Conservation (phyloP, 495 filamentous ascomycete genomes). For the Aspergillus diversus region DNA sequence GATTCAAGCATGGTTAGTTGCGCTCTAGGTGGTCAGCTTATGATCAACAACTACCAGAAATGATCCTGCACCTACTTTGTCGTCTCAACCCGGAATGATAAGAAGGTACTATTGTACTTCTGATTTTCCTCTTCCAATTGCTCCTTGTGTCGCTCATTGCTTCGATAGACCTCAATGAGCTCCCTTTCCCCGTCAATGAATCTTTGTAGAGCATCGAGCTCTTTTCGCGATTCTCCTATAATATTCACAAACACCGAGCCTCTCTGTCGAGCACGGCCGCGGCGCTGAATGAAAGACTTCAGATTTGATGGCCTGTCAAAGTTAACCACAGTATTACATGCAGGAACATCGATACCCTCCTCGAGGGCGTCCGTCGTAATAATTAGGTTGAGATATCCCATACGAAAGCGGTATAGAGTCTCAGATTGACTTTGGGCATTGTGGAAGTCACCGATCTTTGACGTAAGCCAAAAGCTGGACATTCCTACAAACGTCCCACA, state of each 20-base stretch:
- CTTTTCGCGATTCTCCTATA: background rate
- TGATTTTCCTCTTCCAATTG: background rate
- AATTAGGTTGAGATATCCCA: background rate
- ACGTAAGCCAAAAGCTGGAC: background rate
- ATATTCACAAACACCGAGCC: background rate
- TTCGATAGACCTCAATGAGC: background rate
- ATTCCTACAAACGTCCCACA: background rate
- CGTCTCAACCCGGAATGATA: background rate
- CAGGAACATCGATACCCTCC: background rate
- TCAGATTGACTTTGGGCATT: background rate
- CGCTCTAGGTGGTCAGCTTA: background rate
- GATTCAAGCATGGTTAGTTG: background rate
- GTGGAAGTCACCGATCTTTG: background rate
- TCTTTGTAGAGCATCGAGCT: background rate
- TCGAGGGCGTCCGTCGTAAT: background rate
- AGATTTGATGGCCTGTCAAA: background rate
- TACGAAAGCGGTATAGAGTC: background rate
- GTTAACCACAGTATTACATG: background rate
- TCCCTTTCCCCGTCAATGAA: background rate
- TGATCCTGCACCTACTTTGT: background rate
- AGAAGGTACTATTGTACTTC: background rate
- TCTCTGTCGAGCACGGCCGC: background rate
- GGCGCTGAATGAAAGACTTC: constrained; percentile 1
- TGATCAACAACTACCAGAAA: background rate
- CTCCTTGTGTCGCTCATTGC: background rate